phyloP scores from a whole-genome alignment of 129 eudicot species.

The Lactuca sativa region DNA sequence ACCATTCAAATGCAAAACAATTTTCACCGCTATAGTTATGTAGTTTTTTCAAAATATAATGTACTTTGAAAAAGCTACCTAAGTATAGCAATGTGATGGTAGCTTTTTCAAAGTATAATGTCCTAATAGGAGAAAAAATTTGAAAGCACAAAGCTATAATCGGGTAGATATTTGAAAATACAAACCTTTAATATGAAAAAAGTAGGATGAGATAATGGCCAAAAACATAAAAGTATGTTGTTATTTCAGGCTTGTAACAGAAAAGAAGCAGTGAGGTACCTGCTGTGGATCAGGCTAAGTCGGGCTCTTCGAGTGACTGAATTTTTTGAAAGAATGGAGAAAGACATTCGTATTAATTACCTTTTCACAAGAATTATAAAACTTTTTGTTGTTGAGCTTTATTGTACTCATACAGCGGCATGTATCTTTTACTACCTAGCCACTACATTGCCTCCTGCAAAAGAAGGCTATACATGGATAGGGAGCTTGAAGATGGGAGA shows the following conservation, averaged over 20 bases:
- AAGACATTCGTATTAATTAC: constrained; percentile 66
- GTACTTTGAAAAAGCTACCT: no score
- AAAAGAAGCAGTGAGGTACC: constrained; percentile 52
- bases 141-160: no score
- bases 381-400: constrained; percentile 67
- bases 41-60: no score
- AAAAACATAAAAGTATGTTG: no score
- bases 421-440: constrained; percentile 78
- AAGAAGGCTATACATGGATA: constrained; percentile 76
- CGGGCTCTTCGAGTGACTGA: constrained; percentile 66
- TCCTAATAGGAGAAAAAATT: no score
- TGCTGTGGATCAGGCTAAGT: constrained; percentile 67
- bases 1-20: no score
- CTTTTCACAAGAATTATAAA: constrained; percentile 66
- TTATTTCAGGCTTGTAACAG: constrained; percentile 51
- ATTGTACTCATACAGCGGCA: constrained; percentile 80
- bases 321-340: constrained; percentile 59
- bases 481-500: constrained; percentile 74
- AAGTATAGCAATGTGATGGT: no score
- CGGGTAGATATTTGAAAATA: neutral
- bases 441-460: constrained; percentile 59
- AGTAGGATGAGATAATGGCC: no score
- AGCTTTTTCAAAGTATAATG: no score
- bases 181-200: no score
- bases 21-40: no score